Evolutionary conservation across 108 stramenopile species (phyloP).

Genomic region (Craspedostauros australis): DNA sequence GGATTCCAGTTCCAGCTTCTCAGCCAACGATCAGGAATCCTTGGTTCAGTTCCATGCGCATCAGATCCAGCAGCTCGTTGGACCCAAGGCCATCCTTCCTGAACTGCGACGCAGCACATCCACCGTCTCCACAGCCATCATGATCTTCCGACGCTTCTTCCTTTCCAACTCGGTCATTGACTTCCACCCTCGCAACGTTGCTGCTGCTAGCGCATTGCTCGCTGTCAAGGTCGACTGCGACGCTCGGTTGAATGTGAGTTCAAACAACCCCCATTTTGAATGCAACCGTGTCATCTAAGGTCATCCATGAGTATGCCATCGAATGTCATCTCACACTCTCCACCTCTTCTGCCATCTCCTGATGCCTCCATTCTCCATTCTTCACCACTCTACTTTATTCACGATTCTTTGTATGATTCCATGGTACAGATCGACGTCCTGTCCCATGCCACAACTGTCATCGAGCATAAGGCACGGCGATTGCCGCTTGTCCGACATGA

Average conservation of each 20-base stretch:
- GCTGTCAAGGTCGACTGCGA: constrained; percentile 72
- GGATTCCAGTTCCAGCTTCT: background rate
- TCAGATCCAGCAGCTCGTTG: constrained; percentile 61
- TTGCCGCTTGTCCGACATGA: constrained; percentile 26
- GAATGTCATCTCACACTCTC: background rate
- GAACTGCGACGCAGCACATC: constrained; percentile 40
- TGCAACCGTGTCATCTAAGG: background rate
- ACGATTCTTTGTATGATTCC: background rate
- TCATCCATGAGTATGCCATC: background rate
- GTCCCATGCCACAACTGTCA: constrained; percentile 33
- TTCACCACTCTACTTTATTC: background rate
- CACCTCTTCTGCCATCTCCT: background rate
- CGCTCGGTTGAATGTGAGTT: constrained; percentile 9
- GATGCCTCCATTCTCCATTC: background rate
- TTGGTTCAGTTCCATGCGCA: constrained; percentile 68
- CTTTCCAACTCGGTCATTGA: constrained; percentile 73
- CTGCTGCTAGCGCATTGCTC: constrained; percentile 65
- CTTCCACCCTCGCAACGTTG: constrained; percentile 57
- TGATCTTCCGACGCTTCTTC: constrained; percentile 67
- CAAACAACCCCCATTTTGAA: background rate
- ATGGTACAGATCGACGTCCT: constrained; percentile 29
- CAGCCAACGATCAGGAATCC: constrained; percentile 37
- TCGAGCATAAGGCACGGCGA: constrained; percentile 25
- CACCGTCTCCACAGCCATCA: constrained; percentile 67
- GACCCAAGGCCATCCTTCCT: constrained; percentile 58